These are phyloP conservation scores for Cytidiella melzeri DNA, from an alignment of 768 basidiomycete species.

Conservation along the genomic window DNA sequence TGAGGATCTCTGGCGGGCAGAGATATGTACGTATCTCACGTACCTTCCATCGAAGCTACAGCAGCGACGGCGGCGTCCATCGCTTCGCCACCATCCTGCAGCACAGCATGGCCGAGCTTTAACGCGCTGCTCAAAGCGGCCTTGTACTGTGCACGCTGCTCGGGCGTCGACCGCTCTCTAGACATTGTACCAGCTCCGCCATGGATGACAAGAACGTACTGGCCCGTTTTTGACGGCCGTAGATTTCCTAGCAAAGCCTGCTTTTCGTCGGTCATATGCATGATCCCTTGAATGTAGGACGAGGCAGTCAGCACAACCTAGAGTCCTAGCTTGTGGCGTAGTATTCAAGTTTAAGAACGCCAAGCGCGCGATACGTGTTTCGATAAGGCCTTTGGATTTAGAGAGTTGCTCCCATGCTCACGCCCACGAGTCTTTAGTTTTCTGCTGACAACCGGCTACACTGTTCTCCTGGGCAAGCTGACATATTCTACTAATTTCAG, in stretches of 20 bases:
- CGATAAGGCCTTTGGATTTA: too few species aligned
- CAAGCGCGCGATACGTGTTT: too few species aligned
- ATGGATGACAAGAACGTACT: slow-evolving; percentile 59
- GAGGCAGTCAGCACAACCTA: too few species aligned
- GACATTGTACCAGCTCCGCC: slow-evolving; percentile 76
- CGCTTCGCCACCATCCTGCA: slow-evolving; percentile 67
- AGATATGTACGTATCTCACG: slow-evolving; percentile 9
- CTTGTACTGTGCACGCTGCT: slow-evolving; percentile 53
- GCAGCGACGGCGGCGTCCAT: slow-evolving; percentile 80
- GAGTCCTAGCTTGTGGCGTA: too few species aligned
- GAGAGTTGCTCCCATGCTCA: too few species aligned
- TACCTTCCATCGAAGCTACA: slow-evolving; percentile 69
- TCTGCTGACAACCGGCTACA: too few species aligned
- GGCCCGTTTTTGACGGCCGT: slow-evolving; percentile 1
- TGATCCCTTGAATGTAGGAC: too few species aligned
- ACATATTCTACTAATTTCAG: too few species aligned
- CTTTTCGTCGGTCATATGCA: slow-evolving; percentile 15
- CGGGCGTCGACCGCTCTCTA: slow-evolving; percentile 49
- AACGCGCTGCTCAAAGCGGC: slow-evolving; percentile 49
- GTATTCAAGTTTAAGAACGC: too few species aligned
- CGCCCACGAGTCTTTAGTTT: too few species aligned
- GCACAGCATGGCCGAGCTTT: slow-evolving; percentile 53
- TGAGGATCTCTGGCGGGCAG: too few species aligned
- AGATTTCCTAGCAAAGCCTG: slow-evolving; percentile 11
- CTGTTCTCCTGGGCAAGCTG: too few species aligned